Evolutionary conservation across 176 grass and related monocot species (phyloP).

Genomic region (Saccharum officinarum): DNA sequence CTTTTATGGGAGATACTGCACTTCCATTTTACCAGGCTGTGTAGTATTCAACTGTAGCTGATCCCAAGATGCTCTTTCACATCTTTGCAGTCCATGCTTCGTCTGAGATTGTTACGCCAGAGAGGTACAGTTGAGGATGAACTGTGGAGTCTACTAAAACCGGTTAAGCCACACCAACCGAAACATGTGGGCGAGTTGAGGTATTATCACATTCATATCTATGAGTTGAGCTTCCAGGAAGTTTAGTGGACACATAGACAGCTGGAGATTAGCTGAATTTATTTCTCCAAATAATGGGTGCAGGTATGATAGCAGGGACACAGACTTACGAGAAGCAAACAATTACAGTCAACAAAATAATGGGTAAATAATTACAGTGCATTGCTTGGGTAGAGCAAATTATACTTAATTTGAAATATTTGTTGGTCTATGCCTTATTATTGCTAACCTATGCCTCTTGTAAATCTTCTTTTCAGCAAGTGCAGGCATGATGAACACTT

Average conservation of each 20-base stretch:
- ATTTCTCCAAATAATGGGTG: conserved; percentile 22
- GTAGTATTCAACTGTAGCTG: conserved; percentile 1
- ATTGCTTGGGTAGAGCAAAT: neutral
- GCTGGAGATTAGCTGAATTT: neutral
- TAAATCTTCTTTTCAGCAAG: conserved; percentile 27
- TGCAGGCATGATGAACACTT: conserved; percentile 31
- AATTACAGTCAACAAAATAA: conserved; percentile 36
- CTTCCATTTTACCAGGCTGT: neutral
- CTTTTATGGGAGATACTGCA: neutral
- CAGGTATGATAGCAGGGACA: conserved; percentile 29
- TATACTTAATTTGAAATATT: neutral
- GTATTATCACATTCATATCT: conserved; percentile 42
- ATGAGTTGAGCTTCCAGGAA: neutral
- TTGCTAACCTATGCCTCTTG: conserved; percentile 14
- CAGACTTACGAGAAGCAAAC: conserved; percentile 24
- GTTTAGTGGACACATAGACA: neutral
- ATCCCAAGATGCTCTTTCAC: conserved; percentile 17
- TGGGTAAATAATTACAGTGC: conserved; percentile 35
- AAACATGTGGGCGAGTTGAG: conserved; percentile 45
- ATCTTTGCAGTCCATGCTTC: conserved; percentile 85
- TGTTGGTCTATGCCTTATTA: conserved; percentile 13
- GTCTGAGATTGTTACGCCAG: conserved; percentile 60
- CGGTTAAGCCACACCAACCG: conserved; percentile 43
- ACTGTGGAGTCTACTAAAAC: conserved; percentile 33
- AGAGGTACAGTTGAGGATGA: conserved; percentile 57